phyloP scores from a whole-genome alignment of 208 protist species.

The Vickermania ingenoplastis region DNA sequence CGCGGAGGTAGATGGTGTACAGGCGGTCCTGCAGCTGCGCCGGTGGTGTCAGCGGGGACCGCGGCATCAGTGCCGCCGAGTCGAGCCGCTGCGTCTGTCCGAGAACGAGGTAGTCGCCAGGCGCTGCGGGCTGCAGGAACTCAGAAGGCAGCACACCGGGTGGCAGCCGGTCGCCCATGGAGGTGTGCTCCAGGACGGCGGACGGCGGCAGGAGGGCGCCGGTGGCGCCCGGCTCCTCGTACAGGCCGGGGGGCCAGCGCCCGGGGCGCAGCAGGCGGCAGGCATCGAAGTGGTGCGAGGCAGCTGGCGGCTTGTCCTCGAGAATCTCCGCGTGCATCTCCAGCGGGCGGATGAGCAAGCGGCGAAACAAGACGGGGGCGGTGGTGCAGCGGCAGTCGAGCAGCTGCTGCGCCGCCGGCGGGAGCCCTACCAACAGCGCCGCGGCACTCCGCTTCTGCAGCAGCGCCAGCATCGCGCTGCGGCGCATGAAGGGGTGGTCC shows the following conservation, averaged over 20 bases:
- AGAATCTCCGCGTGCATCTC: conserved; percentile 53
- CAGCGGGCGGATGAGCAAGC: conserved; percentile 57
- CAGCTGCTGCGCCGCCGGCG: conserved; percentile 27
- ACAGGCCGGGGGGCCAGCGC: conserved; percentile 21
- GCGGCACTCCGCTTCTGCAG: conserved; percentile 50
- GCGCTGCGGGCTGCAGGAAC: conserved; percentile 46
- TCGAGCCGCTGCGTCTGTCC: conserved; percentile 56
- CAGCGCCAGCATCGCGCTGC: conserved; percentile 38
- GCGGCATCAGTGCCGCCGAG: conserved; percentile 28
- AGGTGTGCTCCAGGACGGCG: conserved; percentile 40
- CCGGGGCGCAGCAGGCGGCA: conserved; percentile 55
- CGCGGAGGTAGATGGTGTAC: conserved; percentile 64
- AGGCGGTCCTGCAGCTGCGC: conserved; percentile 47
- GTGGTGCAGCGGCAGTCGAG: conserved; percentile 54
- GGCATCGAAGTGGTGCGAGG: conserved; percentile 55
- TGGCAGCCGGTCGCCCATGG: conserved; percentile 46
- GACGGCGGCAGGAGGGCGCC: conserved; percentile 13
- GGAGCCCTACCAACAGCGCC: conserved; percentile 64
- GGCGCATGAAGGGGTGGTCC: conserved; percentile 67
- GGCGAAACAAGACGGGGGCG: conserved; percentile 60
- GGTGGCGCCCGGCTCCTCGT: neutral
- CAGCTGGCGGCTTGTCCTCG: conserved; percentile 60
- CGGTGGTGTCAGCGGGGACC: conserved; percentile 30
- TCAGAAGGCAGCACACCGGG: conserved; percentile 47
- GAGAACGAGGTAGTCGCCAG: conserved; percentile 57